Conservation (phyloP, 2,329 filamentous ascomycete species). For the Paraphoma chrysanthemicola region DNA sequence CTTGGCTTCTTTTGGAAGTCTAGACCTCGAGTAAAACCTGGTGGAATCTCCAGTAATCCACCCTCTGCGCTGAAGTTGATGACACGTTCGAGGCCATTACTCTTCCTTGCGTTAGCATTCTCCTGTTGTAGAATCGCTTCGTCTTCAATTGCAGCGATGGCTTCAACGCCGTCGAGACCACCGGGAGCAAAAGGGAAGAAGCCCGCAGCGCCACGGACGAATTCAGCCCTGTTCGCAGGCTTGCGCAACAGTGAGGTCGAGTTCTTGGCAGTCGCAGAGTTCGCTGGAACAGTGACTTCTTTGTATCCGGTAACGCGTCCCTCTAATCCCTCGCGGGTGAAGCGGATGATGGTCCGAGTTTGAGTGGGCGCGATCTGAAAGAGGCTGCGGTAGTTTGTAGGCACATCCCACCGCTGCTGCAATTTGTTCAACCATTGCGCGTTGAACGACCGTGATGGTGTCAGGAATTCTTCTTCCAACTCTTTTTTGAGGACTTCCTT, state of each 20-base stretch:
- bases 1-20: constrained; percentile 69
- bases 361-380: constrained; percentile 90
- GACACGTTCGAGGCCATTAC: constrained; percentile 74
- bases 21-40: constrained; percentile 81
- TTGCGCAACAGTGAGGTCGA: constrained; percentile 89
- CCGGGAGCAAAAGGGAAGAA: constrained; percentile 95
- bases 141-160: constrained; percentile 82
- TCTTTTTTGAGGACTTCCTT: constrained; percentile 70
- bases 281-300: constrained; percentile 90
- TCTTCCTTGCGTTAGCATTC: constrained; percentile 47
- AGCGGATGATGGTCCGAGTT: constrained; percentile 91
- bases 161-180: constrained; percentile 85
- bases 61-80: constrained; percentile 82
- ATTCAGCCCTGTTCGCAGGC: constrained; percentile 84
- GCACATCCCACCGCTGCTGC: constrained; percentile 88
- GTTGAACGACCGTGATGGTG: constrained; percentile 80
- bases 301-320: constrained; percentile 92
- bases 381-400: constrained; percentile 80
- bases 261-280: constrained; percentile 90
- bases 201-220: constrained; percentile 89
- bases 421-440: constrained; percentile 85
- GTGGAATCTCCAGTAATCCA: constrained; percentile 79
- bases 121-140: constrained; percentile 66
- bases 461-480: constrained; percentile 79
- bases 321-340: constrained; percentile 88